phyloP scores from a whole-genome alignment of 164 flowering plant genomes.

The Malania oleifera region DNA sequence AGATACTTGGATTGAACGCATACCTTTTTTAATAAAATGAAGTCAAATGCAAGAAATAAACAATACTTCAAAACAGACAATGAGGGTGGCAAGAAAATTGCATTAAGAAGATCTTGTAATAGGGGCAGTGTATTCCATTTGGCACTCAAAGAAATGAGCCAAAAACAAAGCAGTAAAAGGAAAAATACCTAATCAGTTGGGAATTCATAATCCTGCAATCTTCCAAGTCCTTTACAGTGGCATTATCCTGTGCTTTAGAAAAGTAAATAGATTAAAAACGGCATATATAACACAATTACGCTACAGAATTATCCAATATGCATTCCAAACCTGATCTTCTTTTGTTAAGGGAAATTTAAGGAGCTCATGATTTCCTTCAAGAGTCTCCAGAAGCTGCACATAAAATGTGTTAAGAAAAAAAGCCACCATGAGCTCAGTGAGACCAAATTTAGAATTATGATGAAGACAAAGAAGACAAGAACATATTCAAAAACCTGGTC shows the following conservation, averaged over 20 bases:
- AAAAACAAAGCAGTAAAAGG: neutral
- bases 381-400: conserved; percentile 46
- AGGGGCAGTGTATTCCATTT: too few species aligned
- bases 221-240: conserved; percentile 36
- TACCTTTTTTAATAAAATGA: too few species aligned
- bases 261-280: neutral
- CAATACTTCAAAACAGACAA: too few species aligned
- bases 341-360: conserved; percentile 7
- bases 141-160: too few species aligned
- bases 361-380: conserved; percentile 22
- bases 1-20: too few species aligned
- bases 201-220: conserved; percentile 46
- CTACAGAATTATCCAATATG: neutral
- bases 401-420: conserved; percentile 7
- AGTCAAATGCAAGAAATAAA: too few species aligned
- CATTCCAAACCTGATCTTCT: conserved; percentile 25
- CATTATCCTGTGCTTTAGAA: conserved; percentile 25
- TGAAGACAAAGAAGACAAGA: neutral
- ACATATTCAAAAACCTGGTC: conserved; percentile 39
- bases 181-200: conserved; percentile 42
- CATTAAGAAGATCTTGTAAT: too few species aligned
- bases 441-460: neutral
- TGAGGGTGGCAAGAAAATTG: too few species aligned
- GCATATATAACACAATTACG: neutral
- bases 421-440: neutral